Conservation (phyloP, 768 basidiomycete genomes). For the Phallus indusiatus region DNA sequence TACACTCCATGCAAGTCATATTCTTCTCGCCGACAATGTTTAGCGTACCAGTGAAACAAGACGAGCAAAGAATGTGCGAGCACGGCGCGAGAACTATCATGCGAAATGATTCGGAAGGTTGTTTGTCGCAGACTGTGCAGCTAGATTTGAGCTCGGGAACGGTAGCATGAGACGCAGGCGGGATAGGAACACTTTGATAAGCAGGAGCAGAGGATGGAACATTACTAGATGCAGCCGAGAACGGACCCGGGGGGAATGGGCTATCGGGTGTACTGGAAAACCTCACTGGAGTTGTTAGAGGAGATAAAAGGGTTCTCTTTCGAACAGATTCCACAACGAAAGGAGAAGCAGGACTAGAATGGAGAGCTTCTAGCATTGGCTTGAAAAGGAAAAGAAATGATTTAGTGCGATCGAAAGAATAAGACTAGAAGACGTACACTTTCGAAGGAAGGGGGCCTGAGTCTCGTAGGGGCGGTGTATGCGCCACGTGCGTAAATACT, state of each 20-base stretch:
- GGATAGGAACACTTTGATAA: slow-evolving; percentile 5
- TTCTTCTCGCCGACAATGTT: slow-evolving; percentile 89
- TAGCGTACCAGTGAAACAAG: slow-evolving; percentile 74
- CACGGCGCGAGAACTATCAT: slow-evolving; percentile 56
- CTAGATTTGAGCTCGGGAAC: slow-evolving; percentile 20
- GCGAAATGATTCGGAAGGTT: slow-evolving; percentile 38
- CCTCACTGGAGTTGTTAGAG: slow-evolving; percentile 11
- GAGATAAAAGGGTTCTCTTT: slow-evolving; percentile 24
- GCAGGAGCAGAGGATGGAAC: slow-evolving; percentile 11
- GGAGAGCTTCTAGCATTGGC: too few species aligned
- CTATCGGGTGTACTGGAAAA: slow-evolving; percentile 20
- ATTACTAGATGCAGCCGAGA: slow-evolving; percentile 16
- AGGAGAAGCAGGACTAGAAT: slow-evolving; percentile 9
- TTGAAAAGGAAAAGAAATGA: too few species aligned
- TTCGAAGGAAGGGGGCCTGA: slow-evolving; percentile 30
- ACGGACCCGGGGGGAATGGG: slow-evolving; percentile 15
- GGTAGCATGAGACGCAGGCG: slow-evolving; percentile 16
- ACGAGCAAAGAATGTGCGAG: slow-evolving; percentile 65
- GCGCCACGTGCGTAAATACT: slow-evolving; percentile 58
- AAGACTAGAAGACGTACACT: slow-evolving; percentile 25
- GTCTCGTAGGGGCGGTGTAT: slow-evolving; percentile 59
- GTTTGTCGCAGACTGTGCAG: slow-evolving; percentile 57
- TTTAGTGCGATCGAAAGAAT: slow-evolving; percentile 15
- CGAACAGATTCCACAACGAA: slow-evolving; percentile 26
- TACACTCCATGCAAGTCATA: slow-evolving; percentile 78